A percentile compares a stretch with the other conserved stretches of the same genome.
Conservation (phyloP, 2,329 filamentous ascomycete genomes). For the Didymella arachidicola region DNA sequence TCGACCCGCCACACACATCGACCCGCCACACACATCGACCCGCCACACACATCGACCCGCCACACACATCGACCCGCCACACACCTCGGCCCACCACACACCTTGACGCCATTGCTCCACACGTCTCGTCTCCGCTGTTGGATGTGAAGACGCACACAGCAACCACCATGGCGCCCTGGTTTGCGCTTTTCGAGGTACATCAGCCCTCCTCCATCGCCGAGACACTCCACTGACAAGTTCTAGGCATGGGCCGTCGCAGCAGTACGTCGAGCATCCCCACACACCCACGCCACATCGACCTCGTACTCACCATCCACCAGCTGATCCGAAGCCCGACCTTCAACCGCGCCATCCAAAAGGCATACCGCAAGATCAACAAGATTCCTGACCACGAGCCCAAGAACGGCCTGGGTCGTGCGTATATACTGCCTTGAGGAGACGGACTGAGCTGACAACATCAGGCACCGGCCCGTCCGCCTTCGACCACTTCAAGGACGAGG, state of each 20-base stretch:
- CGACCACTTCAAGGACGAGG: constrained; percentile 62
- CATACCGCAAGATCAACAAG: constrained; percentile 57
- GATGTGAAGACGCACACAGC: constrained; percentile 1
- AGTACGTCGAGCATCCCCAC: constrained; percentile 33
- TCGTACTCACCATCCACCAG: constrained; percentile 35
- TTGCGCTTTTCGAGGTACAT: constrained; percentile 46
- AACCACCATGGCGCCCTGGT: constrained; percentile 41
- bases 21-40: background rate
- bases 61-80: background rate
- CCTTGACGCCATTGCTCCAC: constrained; percentile 3
- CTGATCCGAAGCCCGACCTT: constrained; percentile 63
- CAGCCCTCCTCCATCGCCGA: background rate
- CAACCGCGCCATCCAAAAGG: constrained; percentile 61
- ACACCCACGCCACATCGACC: background rate
- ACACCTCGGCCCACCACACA: background rate
- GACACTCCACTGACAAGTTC: constrained; percentile 30
- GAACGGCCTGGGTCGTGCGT: constrained; percentile 57
- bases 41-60: background rate
- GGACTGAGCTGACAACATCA: constrained; percentile 13
- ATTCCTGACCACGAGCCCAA: constrained; percentile 53
- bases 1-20: no score
- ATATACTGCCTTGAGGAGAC: constrained; percentile 38
- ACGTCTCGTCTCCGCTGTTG: background rate
- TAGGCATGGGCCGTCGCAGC: constrained; percentile 51
- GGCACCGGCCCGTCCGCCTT: constrained; percentile 53